Evolutionary conservation across 1,284 basidiomycete species (phyloP).

Genomic region (Ganoderma leucocontextum): DNA sequence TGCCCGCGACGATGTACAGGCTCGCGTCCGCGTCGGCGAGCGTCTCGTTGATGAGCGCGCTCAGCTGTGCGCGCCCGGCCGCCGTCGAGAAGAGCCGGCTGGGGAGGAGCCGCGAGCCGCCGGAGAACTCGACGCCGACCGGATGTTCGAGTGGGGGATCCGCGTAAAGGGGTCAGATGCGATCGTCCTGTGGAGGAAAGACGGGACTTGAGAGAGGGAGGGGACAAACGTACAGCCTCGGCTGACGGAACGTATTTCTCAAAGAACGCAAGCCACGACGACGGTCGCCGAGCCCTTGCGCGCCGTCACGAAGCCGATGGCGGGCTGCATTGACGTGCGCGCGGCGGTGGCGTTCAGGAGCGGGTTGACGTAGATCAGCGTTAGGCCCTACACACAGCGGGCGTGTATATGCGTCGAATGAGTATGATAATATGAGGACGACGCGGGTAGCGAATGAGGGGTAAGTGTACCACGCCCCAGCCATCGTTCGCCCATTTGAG

Average conservation of each 20-base stretch:
- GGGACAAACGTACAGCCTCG: constrained; percentile 36
- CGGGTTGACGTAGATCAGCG: constrained; percentile 26
- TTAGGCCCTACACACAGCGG: constrained; percentile 16
- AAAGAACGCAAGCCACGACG: constrained; percentile 45
- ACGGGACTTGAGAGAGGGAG: not conserved
- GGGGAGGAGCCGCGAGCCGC: constrained; percentile 44
- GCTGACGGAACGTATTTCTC: constrained; percentile 39
- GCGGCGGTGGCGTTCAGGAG: constrained; percentile 23
- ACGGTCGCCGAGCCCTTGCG: constrained; percentile 44
- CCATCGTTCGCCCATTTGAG: constrained; percentile 54
- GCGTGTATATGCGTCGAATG: not conserved
- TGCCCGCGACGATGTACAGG: constrained; percentile 44
- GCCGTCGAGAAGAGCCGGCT: constrained; percentile 40
- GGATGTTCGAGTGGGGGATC: constrained; percentile 23
- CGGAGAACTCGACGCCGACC: constrained; percentile 40
- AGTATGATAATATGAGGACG: not conserved
- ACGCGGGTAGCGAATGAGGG: not conserved
- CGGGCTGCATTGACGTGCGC: constrained; percentile 39
- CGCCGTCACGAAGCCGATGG: constrained; percentile 41
- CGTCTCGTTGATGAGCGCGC: constrained; percentile 37
- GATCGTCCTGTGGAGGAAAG: not conserved
- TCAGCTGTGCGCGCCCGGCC: constrained; percentile 36
- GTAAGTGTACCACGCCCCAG: constrained; percentile 52
- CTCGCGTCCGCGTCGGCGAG: constrained; percentile 31
- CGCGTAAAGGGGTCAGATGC: constrained; percentile 2